Evolutionary conservation across 2,329 filamentous ascomycete species (phyloP).

Genomic region (Hirsutella minnesotensis): DNA sequence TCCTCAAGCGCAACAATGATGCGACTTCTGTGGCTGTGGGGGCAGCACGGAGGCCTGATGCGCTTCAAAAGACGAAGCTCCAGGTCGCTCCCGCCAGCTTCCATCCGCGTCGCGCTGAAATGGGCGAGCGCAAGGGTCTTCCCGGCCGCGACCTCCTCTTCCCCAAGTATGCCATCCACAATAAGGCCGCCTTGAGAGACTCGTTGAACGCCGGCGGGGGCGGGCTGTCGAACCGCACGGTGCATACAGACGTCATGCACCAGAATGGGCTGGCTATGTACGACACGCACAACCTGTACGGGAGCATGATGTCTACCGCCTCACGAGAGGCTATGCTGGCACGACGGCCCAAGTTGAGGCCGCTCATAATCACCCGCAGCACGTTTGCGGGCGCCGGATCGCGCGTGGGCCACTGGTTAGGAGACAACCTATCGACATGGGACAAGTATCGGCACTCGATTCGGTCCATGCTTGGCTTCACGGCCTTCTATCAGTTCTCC

Average conservation of each 20-base stretch:
- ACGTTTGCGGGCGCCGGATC: constrained; percentile 69
- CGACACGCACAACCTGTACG: constrained; percentile 72
- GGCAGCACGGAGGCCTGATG: too few relatives aligned
- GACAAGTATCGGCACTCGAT: constrained; percentile 67
- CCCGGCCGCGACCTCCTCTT: constrained; percentile 52
- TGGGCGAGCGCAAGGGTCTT: constrained; percentile 28
- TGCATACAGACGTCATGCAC: constrained; percentile 69
- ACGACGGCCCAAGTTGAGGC: constrained; percentile 56
- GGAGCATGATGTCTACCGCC: constrained; percentile 63
- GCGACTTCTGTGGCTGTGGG: too few relatives aligned
- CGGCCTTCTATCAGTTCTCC: constrained; percentile 54
- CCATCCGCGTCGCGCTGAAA: constrained; percentile 35
- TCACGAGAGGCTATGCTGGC: constrained; percentile 60
- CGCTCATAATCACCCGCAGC: constrained; percentile 74
- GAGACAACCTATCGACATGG: constrained; percentile 62
- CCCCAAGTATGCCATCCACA: constrained; percentile 67
- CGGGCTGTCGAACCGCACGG: constrained; percentile 45
- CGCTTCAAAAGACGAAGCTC: too few relatives aligned
- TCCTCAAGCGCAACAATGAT: too few relatives aligned
- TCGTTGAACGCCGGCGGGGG: constrained; percentile 43
- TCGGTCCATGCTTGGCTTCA: constrained; percentile 64
- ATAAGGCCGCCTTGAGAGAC: constrained; percentile 43
- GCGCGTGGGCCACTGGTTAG: constrained; percentile 74
- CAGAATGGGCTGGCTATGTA: constrained; percentile 63
- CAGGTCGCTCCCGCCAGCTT: too few relatives aligned